Evolutionary conservation across 192 early-diverging fungal genomes (phyloP).

Genomic region (Mortierella hygrophila): DNA sequence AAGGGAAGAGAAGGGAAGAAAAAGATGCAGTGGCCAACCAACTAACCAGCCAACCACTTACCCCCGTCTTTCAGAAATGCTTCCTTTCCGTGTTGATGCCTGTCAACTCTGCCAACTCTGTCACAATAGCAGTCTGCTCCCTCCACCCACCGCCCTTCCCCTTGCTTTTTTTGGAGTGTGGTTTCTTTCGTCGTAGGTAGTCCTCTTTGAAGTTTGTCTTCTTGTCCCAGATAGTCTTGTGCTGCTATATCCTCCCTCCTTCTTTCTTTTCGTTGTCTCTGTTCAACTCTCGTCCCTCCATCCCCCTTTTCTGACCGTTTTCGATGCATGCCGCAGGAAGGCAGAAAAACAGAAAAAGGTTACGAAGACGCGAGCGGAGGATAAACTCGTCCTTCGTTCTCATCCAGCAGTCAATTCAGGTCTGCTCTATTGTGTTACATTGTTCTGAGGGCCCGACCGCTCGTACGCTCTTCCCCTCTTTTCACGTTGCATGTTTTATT

Average conservation of each 20-base stretch:
- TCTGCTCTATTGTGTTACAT: neutral
- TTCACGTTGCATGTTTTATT: neutral
- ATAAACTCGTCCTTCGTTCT: too few relatives aligned
- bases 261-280: neutral
- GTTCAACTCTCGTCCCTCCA: too few relatives aligned
- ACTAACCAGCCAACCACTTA: too few relatives aligned
- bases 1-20: too few relatives aligned
- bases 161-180: constrained; percentile 22
- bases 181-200: neutral
- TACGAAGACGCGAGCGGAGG: neutral
- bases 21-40: too few relatives aligned
- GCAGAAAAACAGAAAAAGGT: neutral
- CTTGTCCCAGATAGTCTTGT: neutral
- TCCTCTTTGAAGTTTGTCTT: neutral
- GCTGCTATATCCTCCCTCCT: neutral
- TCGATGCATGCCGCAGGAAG: constrained; percentile 26
- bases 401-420: neutral
- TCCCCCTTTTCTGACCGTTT: constrained; percentile 9
- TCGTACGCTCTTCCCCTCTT: neutral
- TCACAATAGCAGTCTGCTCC: neutral
- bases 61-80: too few relatives aligned
- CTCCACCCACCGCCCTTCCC: constrained; percentile 11
- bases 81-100: neutral
- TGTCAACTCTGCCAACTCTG: neutral
- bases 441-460: neutral